Evolutionary conservation across 257 asterid species (phyloP).

Genomic region (Solanum chmielewskii): DNA sequence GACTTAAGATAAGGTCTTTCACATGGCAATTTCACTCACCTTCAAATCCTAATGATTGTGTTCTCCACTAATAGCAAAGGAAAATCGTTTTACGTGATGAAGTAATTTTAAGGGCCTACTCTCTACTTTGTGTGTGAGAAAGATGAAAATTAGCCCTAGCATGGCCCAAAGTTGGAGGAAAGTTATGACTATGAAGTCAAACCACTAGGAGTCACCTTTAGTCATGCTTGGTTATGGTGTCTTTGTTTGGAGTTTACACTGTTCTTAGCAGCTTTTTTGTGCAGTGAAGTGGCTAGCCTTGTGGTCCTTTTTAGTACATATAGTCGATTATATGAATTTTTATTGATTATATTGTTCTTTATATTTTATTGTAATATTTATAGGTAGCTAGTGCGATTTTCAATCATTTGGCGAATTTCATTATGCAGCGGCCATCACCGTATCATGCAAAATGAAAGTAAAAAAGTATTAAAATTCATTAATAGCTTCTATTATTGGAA

Average conservation of each 20-base stretch:
- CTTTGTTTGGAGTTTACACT: not conserved
- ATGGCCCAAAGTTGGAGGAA: not conserved
- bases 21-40: constrained; percentile 27
- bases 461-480: not conserved
- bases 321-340: not conserved
- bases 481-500: not conserved
- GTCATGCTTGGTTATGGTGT: not conserved
- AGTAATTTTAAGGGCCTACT: not conserved
- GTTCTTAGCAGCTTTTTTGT: not conserved
- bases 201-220: not conserved
- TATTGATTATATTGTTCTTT: not conserved
- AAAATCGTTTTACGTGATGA: not conserved
- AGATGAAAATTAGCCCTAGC: not conserved
- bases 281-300: not conserved
- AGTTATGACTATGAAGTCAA: constrained; percentile 5
- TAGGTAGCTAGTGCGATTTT: not conserved
- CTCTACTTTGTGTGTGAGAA: not conserved
- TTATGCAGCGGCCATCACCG: not conserved
- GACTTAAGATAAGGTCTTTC: constrained; percentile 13
- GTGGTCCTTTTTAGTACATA: not conserved
- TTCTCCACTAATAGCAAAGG: constrained; percentile 30
- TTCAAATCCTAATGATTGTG: constrained; percentile 42
- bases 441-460: not conserved
- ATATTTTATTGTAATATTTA: not conserved
- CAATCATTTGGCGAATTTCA: not conserved